These are phyloP conservation scores for Sarocladium kiliense DNA, from an alignment of 2,329 filamentous ascomycete genomes.

Conservation along the genomic window DNA sequence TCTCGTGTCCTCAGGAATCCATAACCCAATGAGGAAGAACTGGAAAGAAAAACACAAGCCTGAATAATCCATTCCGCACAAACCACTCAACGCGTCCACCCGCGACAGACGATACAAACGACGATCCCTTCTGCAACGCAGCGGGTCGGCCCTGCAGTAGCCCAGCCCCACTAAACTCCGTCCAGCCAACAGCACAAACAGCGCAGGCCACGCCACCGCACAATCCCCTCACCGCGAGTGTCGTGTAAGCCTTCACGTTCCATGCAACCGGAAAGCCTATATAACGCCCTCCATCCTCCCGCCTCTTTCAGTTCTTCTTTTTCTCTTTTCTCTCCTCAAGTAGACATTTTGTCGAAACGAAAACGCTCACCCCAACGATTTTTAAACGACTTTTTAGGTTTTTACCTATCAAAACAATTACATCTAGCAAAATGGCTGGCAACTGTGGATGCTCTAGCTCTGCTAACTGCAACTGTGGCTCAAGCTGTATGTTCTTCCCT, in stretches of 20 bases:
- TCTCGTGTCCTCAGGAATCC: not conserved
- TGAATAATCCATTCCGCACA: not conserved
- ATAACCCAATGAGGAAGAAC: not conserved
- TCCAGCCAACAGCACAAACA: constrained; percentile 7
- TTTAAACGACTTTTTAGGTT: constrained; percentile 10
- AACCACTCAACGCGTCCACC: constrained; percentile 9
- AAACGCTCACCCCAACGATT: constrained; percentile 8
- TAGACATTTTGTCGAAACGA: constrained; percentile 10
- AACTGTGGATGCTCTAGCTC: constrained; percentile 9
- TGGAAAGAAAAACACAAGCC: not conserved
- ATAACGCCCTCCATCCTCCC: constrained; percentile 5
- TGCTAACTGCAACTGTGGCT: constrained; percentile 9
- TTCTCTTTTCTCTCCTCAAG: constrained; percentile 8
- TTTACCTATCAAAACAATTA: constrained; percentile 7
- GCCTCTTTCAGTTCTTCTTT: not conserved
- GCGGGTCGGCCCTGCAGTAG: constrained; percentile 4
- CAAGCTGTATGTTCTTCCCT: constrained; percentile 7
- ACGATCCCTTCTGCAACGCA: constrained; percentile 2
- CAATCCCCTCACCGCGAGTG: not conserved
- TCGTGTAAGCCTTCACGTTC: not conserved
- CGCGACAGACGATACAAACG: not conserved
- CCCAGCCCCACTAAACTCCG: not conserved
- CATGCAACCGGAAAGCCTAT: not conserved
- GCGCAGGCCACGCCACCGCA: constrained; percentile 1
- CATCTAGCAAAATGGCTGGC: constrained; percentile 8